A percentile compares a stretch with the other conserved stretches of the same genome.
These are phyloP conservation scores for Nymphaea thermarum DNA, from an alignment of 164 flowering plant genomes.

Conservation along the genomic window DNA sequence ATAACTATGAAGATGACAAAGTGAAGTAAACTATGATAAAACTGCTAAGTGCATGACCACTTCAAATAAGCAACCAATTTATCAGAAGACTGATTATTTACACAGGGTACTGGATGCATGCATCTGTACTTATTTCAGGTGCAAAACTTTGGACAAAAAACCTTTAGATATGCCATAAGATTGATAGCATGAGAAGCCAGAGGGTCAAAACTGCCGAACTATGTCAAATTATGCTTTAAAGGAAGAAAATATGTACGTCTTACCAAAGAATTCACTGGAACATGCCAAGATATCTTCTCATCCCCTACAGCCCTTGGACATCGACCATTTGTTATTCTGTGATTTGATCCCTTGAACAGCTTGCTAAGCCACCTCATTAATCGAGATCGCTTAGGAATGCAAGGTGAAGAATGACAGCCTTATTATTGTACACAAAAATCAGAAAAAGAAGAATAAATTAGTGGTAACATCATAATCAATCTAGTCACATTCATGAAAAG, in stretches of 20 bases:
- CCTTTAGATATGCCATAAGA: too few relatives aligned
- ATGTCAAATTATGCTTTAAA: neutral
- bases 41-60: too few relatives aligned
- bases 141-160: too few relatives aligned
- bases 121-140: too few relatives aligned
- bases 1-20: too few relatives aligned
- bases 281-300: constrained; percentile 60
- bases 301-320: constrained; percentile 54
- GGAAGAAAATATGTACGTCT: constrained; percentile 1
- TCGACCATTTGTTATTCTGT: constrained; percentile 17
- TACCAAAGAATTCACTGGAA: constrained; percentile 59
- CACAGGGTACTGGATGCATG: too few relatives aligned
- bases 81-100: too few relatives aligned
- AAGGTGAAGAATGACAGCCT: constrained; percentile 47
- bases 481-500: neutral
- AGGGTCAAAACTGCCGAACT: neutral
- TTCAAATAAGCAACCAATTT: too few relatives aligned
- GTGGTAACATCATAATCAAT: neutral
- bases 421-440: neutral
- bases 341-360: constrained; percentile 45
- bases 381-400: constrained; percentile 53
- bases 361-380: constrained; percentile 84
- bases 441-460: neutral
- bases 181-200: too few relatives aligned
- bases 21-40: too few relatives aligned